Base-by-base conservation (phyloP, 352 stramenopile species). In the Globisporangium apiculatum region DNA sequence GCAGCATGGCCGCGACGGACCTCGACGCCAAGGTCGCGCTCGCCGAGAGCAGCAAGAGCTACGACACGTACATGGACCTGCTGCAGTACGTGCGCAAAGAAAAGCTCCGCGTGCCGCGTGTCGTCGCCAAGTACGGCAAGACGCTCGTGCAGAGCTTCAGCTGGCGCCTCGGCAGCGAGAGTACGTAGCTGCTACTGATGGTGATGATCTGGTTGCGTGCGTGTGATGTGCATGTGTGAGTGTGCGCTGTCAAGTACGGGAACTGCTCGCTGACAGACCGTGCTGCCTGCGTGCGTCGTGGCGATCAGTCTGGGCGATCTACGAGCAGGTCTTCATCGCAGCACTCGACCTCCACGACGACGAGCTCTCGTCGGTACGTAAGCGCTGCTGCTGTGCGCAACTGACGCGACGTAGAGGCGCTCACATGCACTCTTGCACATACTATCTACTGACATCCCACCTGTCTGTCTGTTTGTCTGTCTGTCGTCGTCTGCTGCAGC, bases 271-370 rank as follows among this genome's bases (percentile, higher is more conserved):
- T 31, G 24, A 31, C 24, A 31, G 24, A 31, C 24, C 2, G 24
- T 31, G 24, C 24, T 31, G 24, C 24, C 36, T 3, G 18, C 8
- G 10, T 51, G 50, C 18, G n/a, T 58, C 5, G 14, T 46, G 12
- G 18, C 10, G 51, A 14, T 55, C 51, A 82, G 75, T 83, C 15
- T 90, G 79, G 76, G 69, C 60, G n/a, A 56, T 88, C 46, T 80
- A 86, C 55, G 80, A 90, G 60, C 80, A 88, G 38, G 76, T 77
- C 38, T 76, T 88, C 12, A 36, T 88, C 17, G 80, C 80, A 14
- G 76, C 80, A 37, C 54, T 90, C 50, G 80, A 90, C 58, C 46
- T 85, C 42, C 66, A 86, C 62, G 77, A 88, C 48, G 64, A 79
- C 52, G 65, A 82, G 60, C 61, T 87, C 38, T 66, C 67, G 0